phyloP scores from a whole-genome alignment of 2,329 filamentous ascomycete genomes.

The Chaetomium sp. region DNA sequence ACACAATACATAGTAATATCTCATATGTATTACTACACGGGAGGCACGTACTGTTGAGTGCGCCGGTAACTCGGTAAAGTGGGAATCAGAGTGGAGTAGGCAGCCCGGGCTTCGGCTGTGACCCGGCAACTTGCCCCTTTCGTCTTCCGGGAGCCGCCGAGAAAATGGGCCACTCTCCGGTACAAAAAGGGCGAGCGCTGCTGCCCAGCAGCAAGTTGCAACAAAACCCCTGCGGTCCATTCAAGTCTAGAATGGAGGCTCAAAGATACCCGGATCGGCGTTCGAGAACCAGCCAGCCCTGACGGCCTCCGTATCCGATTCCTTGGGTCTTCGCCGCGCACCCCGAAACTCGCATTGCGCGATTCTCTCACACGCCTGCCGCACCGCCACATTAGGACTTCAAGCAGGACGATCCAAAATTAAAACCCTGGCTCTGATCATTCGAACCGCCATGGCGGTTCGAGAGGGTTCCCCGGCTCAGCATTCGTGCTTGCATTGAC shows the following conservation, averaged over 20 bases:
- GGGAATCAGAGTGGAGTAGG: no score
- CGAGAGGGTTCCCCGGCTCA: no score
- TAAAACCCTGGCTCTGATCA: background rate
- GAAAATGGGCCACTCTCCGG: background rate
- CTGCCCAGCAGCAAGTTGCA: background rate
- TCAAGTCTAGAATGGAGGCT: background rate
- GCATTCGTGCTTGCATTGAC: no score
- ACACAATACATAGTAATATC: no score
- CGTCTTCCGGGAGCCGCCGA: conserved; percentile 8
- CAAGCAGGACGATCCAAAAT: background rate
- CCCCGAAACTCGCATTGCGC: background rate
- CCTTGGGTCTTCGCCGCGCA: background rate
- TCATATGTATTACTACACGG: no score
- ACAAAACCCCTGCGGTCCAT: no score
- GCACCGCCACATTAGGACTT: conserved; percentile 1
- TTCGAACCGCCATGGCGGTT: background rate
- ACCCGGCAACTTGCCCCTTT: background rate
- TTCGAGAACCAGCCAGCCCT: conserved; percentile 2
- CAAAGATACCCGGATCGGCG: background rate
- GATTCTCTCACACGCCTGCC: background rate
- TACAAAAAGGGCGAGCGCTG: background rate
- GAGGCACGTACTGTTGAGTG: no score
- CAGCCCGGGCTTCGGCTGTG: no score
- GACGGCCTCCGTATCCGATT: background rate
- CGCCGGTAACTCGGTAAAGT: no score